Base-by-base conservation (phyloP, 2,329 filamentous ascomycete genomes). In the Penicillium palitans region DNA sequence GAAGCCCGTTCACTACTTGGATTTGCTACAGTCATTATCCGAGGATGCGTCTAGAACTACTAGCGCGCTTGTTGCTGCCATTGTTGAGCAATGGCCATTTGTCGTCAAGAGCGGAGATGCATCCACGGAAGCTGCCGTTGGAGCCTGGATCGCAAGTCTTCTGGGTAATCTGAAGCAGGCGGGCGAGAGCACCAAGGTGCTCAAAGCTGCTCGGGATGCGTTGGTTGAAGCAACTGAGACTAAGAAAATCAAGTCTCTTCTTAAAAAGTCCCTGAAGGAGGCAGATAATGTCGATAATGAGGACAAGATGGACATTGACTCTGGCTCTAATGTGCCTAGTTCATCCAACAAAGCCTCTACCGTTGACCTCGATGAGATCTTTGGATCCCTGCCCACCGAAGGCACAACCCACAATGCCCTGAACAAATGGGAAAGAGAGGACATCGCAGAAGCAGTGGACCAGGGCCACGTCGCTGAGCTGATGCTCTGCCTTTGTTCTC, bases 41-140 rank as follows among this genome's bases (percentile, higher is more conserved):
- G 66, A 70, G 31, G 73, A 74, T n/a, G 61, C 70, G n/a, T 64
- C 46, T 24, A 66, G 65, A 47, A 69, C 77, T 31, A 72, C 85
- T 12, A 91, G 89, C 64, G 81, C 91, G 19, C 68, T 96, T 4
- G 79, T 87, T 12, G 82, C 91, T 64, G 84, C 87, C 0, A 79
- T 96, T 21, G 77, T 84, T 3, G 93, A 97, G 71, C 93, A 97
- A 72, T 84, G 92, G 75, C 84, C 87, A 0, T 96, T 90, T 67
- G 78, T 85, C 2, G 74, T 84, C 13, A 84, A 83, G 52, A 79
- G 80, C 6, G 79, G 78, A 2, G 78, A 79, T 17, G 75, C 74
- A 2, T 74, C 76, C 6, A 76, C 76, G 35, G 69, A 77, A 9
- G 69, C 76, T 31, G 74, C 80, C 2, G 76, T 90, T 17, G 82